phyloP scores from a whole-genome alignment of 306 rosid genomes.

The Spatholobus suberectus region DNA sequence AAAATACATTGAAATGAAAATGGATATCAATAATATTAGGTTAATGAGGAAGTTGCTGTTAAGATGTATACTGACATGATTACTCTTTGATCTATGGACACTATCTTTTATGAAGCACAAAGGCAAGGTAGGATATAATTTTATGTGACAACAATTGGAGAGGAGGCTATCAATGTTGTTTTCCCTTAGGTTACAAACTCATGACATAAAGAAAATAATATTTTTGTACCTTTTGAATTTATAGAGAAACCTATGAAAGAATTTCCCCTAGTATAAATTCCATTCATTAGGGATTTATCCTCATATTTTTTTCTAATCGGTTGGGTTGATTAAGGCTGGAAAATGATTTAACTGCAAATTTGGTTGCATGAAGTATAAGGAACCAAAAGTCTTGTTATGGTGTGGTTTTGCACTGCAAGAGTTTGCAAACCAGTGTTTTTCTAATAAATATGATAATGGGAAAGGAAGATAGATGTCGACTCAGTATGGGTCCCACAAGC shows the following conservation, averaged over 20 bases:
- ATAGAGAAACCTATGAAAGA: not conserved
- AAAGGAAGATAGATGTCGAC: slow-evolving; percentile 94
- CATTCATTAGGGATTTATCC: not conserved
- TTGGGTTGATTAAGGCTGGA: slow-evolving; percentile 8
- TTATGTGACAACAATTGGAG: slow-evolving; percentile 76
- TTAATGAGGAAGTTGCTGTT: slow-evolving; percentile 60
- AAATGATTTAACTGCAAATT: slow-evolving; percentile 20
- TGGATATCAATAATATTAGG: slow-evolving; percentile 49
- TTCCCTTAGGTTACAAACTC: slow-evolving; percentile 82
- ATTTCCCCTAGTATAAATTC: not conserved
- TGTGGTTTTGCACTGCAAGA: slow-evolving; percentile 91
- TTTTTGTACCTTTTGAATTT: slow-evolving; percentile 9
- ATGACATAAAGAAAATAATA: not conserved
- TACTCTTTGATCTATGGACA: slow-evolving; percentile 89
- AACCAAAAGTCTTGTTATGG: slow-evolving; percentile 85
- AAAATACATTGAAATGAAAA: slow-evolving; percentile 12
- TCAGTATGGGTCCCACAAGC: slow-evolving; percentile 89
- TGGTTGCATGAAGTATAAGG: slow-evolving; percentile 74
- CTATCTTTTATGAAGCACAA: slow-evolving; percentile 86
- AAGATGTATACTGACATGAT: slow-evolving; percentile 84
- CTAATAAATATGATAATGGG: slow-evolving; percentile 80
- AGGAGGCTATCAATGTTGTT: slow-evolving; percentile 83
- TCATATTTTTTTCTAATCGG: not conserved
- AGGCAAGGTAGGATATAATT: slow-evolving; percentile 95
- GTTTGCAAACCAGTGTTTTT: slow-evolving; percentile 83